Conservation (phyloP, 345 rosid genomes). For the Camelina sativa region DNA sequence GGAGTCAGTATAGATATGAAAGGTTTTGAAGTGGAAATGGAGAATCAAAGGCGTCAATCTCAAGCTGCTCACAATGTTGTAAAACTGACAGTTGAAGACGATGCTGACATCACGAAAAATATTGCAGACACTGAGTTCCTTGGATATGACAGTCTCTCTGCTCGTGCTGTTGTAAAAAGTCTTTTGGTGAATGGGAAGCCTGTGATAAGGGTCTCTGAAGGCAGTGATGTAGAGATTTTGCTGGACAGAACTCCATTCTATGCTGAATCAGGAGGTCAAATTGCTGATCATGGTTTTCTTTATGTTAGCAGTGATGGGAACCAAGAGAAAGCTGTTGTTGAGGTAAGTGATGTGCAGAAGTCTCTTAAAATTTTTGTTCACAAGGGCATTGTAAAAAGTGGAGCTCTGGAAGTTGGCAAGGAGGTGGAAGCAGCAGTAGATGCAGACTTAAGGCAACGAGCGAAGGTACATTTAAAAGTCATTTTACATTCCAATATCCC, state of each 20-base stretch:
- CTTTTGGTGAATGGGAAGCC: slow-evolving; percentile 81
- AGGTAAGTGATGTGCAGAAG: slow-evolving; percentile 87
- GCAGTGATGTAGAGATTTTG: slow-evolving; percentile 84
- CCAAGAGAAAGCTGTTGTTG: slow-evolving; percentile 66
- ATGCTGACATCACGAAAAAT: slow-evolving; percentile 53
- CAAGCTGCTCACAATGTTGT: slow-evolving; percentile 90
- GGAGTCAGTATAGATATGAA: slow-evolving; percentile 69
- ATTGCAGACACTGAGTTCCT: slow-evolving; percentile 78
- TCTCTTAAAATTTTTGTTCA: slow-evolving; percentile 77
- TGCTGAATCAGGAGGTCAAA: slow-evolving; percentile 97
- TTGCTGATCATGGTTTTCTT: slow-evolving; percentile 81
- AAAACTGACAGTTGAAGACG: slow-evolving; percentile 71
- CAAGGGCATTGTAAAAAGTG: slow-evolving; percentile 76
- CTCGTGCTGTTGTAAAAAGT: slow-evolving; percentile 72
- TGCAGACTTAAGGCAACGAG: slow-evolving; percentile 75
- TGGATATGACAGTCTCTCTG: slow-evolving; percentile 77
- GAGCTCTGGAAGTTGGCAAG: slow-evolving; percentile 81
- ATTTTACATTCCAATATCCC: slow-evolving; percentile 19
- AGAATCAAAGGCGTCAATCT: slow-evolving; percentile 84
- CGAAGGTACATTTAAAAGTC: slow-evolving; percentile 60
- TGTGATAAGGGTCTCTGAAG: slow-evolving; percentile 78
- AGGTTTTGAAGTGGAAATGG: slow-evolving; percentile 84
- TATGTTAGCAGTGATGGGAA: slow-evolving; percentile 57
- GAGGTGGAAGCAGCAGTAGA: slow-evolving; percentile 92
- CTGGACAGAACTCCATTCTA: slow-evolving; percentile 89